A percentile compares a stretch with the other conserved stretches of the same genome.
Evolutionary conservation across 306 rosid species (phyloP).

Genomic region (Cucurbita argyrosperma): DNA sequence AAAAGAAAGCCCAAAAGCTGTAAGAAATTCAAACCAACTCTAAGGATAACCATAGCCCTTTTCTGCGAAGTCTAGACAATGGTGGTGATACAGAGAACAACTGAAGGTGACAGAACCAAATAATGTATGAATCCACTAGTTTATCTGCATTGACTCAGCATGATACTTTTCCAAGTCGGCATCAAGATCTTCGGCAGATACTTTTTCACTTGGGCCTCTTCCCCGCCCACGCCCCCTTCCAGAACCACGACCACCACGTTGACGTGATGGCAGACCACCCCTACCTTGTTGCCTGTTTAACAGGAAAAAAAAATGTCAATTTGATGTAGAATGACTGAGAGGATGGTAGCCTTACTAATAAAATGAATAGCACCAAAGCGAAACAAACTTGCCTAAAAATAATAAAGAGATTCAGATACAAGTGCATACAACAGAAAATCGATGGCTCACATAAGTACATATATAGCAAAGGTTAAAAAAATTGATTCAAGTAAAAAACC

Average conservation of each 20-base stretch:
- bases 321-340: too few species aligned
- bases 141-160: slow-evolving; percentile 61
- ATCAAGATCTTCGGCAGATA: slow-evolving; percentile 89
- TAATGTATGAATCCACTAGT: slow-evolving; percentile 10
- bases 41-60: neutral
- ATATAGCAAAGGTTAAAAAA: neutral
- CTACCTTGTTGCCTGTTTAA: slow-evolving; percentile 52
- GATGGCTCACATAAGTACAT: too few species aligned
- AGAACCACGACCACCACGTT: slow-evolving; percentile 29
- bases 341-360: neutral
- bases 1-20: neutral
- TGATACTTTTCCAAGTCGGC: slow-evolving; percentile 92
- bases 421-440: neutral
- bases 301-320: slow-evolving; percentile 1
- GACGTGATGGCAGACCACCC: slow-evolving; percentile 39
- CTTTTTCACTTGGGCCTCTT: slow-evolving; percentile 41
- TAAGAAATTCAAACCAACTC: neutral
- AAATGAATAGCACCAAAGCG: neutral
- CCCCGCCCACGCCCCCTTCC: slow-evolving; percentile 33
- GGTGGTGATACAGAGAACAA: neutral
- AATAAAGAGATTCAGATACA: neutral
- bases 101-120: neutral
- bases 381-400: neutral
- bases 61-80: neutral
- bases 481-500: neutral